These are phyloP conservation scores for Triticum monococcum DNA, from an alignment of 176 grass and related monocot genomes.

Conservation along the genomic window DNA sequence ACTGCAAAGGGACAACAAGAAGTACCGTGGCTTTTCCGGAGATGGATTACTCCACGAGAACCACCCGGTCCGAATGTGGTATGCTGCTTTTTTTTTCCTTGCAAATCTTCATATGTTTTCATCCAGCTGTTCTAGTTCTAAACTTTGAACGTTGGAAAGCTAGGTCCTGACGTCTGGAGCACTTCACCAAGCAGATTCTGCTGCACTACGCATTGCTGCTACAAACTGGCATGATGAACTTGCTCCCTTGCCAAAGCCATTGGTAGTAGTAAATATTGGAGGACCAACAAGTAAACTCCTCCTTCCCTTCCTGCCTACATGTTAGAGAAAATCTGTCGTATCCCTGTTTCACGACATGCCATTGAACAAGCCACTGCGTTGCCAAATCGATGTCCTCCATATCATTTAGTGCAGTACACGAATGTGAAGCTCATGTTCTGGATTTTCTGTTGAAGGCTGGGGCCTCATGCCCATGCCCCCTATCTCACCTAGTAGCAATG, in stretches of 20 bases:
- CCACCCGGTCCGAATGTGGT: constrained; percentile 87
- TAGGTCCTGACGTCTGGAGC: constrained; percentile 82
- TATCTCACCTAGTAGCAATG: neutral
- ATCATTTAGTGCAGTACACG: neutral
- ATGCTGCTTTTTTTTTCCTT: constrained; percentile 15
- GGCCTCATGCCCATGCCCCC: neutral
- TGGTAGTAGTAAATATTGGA: constrained; percentile 84
- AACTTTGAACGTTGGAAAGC: constrained; percentile 27
- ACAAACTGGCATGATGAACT: constrained; percentile 75
- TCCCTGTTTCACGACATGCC: neutral
- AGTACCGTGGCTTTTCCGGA: constrained; percentile 50
- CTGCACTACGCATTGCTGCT: constrained; percentile 70
- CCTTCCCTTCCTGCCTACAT: neutral
- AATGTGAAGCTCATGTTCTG: neutral
- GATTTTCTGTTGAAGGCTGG: neutral
- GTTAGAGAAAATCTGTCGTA: neutral
- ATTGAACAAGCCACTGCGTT: neutral
- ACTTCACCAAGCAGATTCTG: constrained; percentile 86
- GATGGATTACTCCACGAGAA: constrained; percentile 84
- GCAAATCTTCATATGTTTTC: neutral
- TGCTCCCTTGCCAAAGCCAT: constrained; percentile 74
- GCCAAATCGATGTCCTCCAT: neutral
- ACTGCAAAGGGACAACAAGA: constrained; percentile 77
- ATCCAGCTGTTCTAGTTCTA: neutral
- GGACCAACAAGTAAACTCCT: constrained; percentile 79